Evolutionary conservation across 2,329 filamentous ascomycete genomes (phyloP), one percentile per base, ranked within the genome.

Genomic region (Monosporascus cannonballus): DNA sequence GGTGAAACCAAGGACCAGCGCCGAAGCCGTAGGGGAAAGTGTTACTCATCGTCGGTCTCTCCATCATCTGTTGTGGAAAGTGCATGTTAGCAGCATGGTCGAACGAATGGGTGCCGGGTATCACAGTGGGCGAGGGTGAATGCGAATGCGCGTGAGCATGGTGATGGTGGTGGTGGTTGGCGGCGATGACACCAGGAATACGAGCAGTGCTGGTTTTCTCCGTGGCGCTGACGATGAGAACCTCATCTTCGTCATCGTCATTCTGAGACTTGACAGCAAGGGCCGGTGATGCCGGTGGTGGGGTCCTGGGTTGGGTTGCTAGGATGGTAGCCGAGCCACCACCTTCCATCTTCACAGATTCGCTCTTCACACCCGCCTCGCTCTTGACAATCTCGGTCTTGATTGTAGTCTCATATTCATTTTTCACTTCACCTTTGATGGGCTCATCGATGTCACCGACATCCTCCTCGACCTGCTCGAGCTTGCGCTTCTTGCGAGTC

Each of bases 381-480:
- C 42, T 46, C 24, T 46, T 46, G 42, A 25, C 24, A n/a, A 30
- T 57, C 56, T 68, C 66, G 54, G 56, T 48, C 56, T 68, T 68
- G 60, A 68, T 61, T 48, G 51, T 14, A 27, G 2, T 55, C 47
- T 57, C 59, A 61, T 66, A 63, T 66, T 68, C 66, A 54, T 56
- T 49, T 63, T 67, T 68, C 27, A 68, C 59, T 65, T 68, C 66
- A 65, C 62, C 47, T 47, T 52, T 52, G 47, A 52, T 49, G 11
- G 64, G 64, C 51, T 67, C 65, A 20, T 68, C 66, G 3, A 70
- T 63, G 14, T 68, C 67, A 3, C 61, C 61, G 27, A 67, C 68
- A 7, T 67, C 60, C 36, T 67, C 59, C 22, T 74, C 62, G 39
- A 72, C 71, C 8, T 61, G 57, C n/a, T 72, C 63, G 5, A 67